Base-by-base conservation (phyloP, 1,284 basidiomycete species). In the Leccinum subrobustum region DNA sequence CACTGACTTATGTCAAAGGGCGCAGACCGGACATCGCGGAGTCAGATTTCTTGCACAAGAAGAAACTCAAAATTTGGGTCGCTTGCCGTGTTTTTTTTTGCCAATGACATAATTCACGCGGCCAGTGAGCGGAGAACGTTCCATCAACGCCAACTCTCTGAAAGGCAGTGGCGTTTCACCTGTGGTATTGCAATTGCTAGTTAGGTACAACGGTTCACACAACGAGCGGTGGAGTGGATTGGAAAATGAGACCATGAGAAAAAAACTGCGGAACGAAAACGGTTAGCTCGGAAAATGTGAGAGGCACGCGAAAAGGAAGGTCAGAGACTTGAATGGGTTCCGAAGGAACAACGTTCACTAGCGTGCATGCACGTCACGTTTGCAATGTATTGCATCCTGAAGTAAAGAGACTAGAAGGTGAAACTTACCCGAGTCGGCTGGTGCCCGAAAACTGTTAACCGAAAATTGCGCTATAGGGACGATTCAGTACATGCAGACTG, bases 251-350 rank as follows among this genome's bases (percentile, higher is more conserved):
- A 8, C 20, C 9, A 11, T 51, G 42, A 14, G 29, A 50, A 4
- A 23, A 39, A 7, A 39, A 4, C 69, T 72, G 55, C 6, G 35
- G 14, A 31, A 60, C 27, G 50, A 61, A 60, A 20, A 29, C 9
- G 47, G 58, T 74, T 58, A 75, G 64, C 51, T 58, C 18, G 12
- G 53, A 55, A 48, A 47, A 27, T 51, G 14, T n/a, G 7, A 4
- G 18, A 55, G 14, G 20, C n/a, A 59, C 44, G 29, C 18, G 51
- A 57, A 63, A 56, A 47, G 16, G 4, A 61, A 60, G 48, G 54
- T 88, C 86, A 87, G 86, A 82, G 86, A 88, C 86, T 88, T 88
- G 86, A 88, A 88, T 88, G 84, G 84, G 80, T 86, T 82, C 84
- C 78, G 74, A 83, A 84, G 83, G 84, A 84, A 81, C 73, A 68